Base-by-base conservation (phyloP, 768 basidiomycete species). In the Leccinum disarticulatum region DNA sequence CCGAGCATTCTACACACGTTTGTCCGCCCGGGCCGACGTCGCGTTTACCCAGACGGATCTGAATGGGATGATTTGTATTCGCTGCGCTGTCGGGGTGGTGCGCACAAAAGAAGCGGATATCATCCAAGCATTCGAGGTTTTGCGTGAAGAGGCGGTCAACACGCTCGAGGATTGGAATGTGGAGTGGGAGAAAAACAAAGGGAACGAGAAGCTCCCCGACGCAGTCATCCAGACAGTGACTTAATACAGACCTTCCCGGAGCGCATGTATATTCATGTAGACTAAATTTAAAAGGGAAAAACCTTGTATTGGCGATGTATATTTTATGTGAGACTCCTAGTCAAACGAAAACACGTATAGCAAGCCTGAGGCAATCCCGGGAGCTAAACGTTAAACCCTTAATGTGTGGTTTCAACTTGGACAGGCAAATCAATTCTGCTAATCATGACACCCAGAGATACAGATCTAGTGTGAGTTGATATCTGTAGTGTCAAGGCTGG, bases 41-140 rank as follows among this genome's bases (percentile, higher is more conserved):
- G 77, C 84, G 56, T 74, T 97, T 35, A 94, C 93, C 7, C 89
- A 88, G 69, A 95, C 94, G 0, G 80, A 81, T 38, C 72, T 97
- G 27, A 87, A 89, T 56, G 88, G 86, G 2, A 78, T 81, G 10
- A 83, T 85, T 62, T 94, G 92, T 68, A 77, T 96, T 27, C 81
- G 95, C 1, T 76, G 95, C 33, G 91, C 87, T 1, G 79, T 94
- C 22, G 95, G 95, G 0, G 84, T 88, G 2, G 76, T 81, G 43
- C 75, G 82, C 43, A 95, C 93, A 5, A 79, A 81, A 43, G 81
- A 84, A 68, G 68, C 68, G 13, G 88, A 95, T 70, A 80, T 96
- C 6, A 68, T 76, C 35, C 65, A 70, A 7, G 88, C 88, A 0
- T 93, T 83, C 77, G 76, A 76, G 5, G 68, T 85, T 31, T 69